phyloP scores from a whole-genome alignment of 163 green algal species.

The Chlorella variabilis region DNA sequence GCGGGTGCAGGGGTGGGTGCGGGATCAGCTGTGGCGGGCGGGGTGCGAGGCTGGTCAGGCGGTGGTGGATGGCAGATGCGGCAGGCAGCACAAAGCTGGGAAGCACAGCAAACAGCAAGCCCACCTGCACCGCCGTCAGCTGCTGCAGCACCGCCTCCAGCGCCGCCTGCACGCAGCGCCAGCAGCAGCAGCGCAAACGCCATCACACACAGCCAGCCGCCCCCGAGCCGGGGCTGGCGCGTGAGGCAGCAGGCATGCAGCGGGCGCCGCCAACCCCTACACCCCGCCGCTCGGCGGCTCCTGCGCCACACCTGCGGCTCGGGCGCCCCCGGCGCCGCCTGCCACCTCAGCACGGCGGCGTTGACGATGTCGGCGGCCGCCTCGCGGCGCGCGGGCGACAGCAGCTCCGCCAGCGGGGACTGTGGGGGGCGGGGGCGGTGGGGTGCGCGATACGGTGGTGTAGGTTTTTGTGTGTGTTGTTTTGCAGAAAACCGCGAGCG shows the following conservation, averaged over 20 bases:
- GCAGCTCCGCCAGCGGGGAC: conserved; percentile 36
- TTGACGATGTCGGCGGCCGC: conserved; percentile 61
- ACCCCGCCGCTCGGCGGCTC: not conserved
- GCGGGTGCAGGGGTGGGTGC: too few relatives aligned
- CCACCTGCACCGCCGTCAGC: conserved; percentile 29
- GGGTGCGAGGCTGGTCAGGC: too few relatives aligned
- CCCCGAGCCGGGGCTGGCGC: not conserved
- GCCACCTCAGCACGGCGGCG: conserved; percentile 36
- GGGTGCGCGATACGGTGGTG: not conserved
- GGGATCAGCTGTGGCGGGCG: too few relatives aligned
- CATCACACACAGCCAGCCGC: too few relatives aligned
- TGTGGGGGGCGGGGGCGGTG: not conserved
- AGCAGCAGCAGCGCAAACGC: conserved; percentile 7
- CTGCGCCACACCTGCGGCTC: conserved; percentile 1
- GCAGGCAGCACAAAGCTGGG: not conserved
- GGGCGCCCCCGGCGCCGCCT: not conserved
- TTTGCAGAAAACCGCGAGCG: not conserved
- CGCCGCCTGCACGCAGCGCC: conserved; percentile 4
- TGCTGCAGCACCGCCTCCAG: conserved; percentile 30
- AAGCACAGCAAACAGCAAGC: too few relatives aligned
- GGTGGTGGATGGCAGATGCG: too few relatives aligned
- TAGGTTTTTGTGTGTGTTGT: too few relatives aligned
- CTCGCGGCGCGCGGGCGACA: conserved; percentile 50
- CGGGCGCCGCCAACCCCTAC: not conserved
- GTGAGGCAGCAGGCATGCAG: not conserved